Evolutionary conservation across 2,329 filamentous ascomycete species (phyloP).

Genomic region (Neonectria ditissima): DNA sequence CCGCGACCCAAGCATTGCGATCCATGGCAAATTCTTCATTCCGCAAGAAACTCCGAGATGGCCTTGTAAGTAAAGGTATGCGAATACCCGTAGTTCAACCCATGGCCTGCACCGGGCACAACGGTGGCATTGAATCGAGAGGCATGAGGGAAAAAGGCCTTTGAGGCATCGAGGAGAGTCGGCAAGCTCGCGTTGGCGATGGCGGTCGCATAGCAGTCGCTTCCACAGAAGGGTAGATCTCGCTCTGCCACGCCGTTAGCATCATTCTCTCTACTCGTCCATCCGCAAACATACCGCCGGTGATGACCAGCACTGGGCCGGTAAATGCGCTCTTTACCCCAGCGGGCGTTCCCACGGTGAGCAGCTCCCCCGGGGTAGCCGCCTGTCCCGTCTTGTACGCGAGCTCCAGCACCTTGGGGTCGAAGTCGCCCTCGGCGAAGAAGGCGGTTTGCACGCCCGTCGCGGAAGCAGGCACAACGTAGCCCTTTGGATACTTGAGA

Average conservation of each 20-base stretch:
- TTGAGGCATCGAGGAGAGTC: constrained; percentile 57
- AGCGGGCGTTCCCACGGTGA: constrained; percentile 62
- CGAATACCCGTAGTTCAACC: constrained; percentile 60
- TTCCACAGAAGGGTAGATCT: constrained; percentile 71
- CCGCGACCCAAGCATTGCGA: no score
- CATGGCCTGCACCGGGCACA: constrained; percentile 64
- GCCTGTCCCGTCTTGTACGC: constrained; percentile 65
- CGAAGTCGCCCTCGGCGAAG: constrained; percentile 65
- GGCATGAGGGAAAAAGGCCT: constrained; percentile 57
- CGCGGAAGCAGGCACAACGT: constrained; percentile 61
- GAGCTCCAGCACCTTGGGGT: constrained; percentile 61
- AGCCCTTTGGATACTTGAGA: constrained; percentile 59
- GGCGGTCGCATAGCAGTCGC: constrained; percentile 65
- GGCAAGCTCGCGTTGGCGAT: constrained; percentile 51
- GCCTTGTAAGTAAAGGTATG: constrained; percentile 48
- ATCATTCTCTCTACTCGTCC: constrained; percentile 19
- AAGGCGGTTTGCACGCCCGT: constrained; percentile 65
- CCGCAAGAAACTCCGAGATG: constrained; percentile 54
- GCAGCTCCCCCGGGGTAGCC: constrained; percentile 67
- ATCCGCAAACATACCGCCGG: constrained; percentile 57
- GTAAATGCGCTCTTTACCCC: constrained; percentile 53
- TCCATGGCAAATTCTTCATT: constrained; percentile 9
- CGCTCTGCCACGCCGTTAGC: constrained; percentile 48
- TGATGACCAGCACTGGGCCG: constrained; percentile 70
- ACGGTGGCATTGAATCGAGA: constrained; percentile 64